Conservation (phyloP, 768 basidiomycete species). For the Suillus sp. region DNA sequence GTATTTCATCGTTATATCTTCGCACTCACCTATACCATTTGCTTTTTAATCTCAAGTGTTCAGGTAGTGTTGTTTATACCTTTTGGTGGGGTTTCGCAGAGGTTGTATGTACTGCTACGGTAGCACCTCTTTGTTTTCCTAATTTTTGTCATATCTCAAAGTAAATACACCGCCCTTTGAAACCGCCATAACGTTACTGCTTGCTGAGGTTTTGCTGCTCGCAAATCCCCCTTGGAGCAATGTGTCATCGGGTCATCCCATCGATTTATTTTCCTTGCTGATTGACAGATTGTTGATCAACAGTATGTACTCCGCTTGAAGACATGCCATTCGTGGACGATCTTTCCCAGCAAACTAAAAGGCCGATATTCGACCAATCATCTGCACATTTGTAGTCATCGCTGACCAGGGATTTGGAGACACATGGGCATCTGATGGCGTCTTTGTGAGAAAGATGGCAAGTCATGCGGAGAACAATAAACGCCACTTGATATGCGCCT, state of each 20-base stretch:
- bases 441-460: conserved; percentile 3
- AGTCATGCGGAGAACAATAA: not conserved
- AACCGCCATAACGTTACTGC: not conserved
- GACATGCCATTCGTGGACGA: not conserved
- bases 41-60: conserved; percentile 24
- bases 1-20: conserved; percentile 19
- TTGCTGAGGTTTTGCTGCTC: not conserved
- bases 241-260: not conserved
- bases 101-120: conserved; percentile 23
- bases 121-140: conserved; percentile 19
- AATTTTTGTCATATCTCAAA: conserved; percentile 17
- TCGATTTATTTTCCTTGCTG: not conserved
- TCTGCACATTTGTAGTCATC: not conserved
- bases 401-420: not conserved
- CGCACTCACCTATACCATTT: conserved; percentile 25
- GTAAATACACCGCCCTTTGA: conserved; percentile 9
- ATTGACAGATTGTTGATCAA: not conserved
- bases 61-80: conserved; percentile 29
- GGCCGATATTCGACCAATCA: not conserved
- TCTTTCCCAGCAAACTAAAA: not conserved
- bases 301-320: not conserved
- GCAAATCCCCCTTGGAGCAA: not conserved
- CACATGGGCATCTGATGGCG: not conserved
- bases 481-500: not conserved
- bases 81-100: not conserved